Percentiles rank a stretch among this genome's conserved stretches.
phyloP scores from a whole-genome alignment of 2,329 filamentous ascomycete genomes.

The Ophiosphaerella herpotricha region DNA sequence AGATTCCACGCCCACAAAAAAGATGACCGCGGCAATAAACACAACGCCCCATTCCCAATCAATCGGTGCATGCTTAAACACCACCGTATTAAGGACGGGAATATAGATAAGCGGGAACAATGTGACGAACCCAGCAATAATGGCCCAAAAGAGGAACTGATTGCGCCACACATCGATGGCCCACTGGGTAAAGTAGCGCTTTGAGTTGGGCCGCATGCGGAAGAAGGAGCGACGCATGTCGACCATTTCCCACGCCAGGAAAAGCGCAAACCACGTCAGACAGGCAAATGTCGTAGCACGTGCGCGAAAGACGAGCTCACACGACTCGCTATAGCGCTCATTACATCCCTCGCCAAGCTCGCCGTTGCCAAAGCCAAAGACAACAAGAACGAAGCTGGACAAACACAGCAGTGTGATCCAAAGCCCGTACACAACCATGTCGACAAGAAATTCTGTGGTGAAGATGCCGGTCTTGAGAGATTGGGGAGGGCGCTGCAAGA shows the following conservation, averaged over 20 bases:
- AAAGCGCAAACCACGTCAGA: conserved; percentile 76
- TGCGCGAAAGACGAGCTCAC: conserved; percentile 53
- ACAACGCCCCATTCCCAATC: conserved; percentile 73
- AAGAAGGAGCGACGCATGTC: conserved; percentile 75
- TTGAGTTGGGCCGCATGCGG: conserved; percentile 69
- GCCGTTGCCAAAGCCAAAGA: conserved; percentile 42
- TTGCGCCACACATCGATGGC: conserved; percentile 71
- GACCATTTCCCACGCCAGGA: conserved; percentile 80
- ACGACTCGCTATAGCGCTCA: conserved; percentile 34
- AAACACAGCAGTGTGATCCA: conserved; percentile 40
- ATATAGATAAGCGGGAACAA: conserved; percentile 64
- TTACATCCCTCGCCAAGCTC: conserved; percentile 43
- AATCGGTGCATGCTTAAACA: conserved; percentile 70
- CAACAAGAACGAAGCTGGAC: conserved; percentile 42
- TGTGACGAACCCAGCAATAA: conserved; percentile 51
- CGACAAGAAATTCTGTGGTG: conserved; percentile 43
- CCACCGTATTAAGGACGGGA: conserved; percentile 66
- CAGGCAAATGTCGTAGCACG: conserved; percentile 75
- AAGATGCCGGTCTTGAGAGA: conserved; percentile 45
- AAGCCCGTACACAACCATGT: conserved; percentile 47
- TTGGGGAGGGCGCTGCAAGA: conserved; percentile 81
- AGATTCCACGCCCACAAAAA: conserved; percentile 66
- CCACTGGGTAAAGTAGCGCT: conserved; percentile 60
- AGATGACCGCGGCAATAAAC: conserved; percentile 63
- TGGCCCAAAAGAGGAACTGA: conserved; percentile 61